phyloP scores from a whole-genome alignment of 2,329 filamentous ascomycete species.

The Atkinsonella hypoxylon region DNA sequence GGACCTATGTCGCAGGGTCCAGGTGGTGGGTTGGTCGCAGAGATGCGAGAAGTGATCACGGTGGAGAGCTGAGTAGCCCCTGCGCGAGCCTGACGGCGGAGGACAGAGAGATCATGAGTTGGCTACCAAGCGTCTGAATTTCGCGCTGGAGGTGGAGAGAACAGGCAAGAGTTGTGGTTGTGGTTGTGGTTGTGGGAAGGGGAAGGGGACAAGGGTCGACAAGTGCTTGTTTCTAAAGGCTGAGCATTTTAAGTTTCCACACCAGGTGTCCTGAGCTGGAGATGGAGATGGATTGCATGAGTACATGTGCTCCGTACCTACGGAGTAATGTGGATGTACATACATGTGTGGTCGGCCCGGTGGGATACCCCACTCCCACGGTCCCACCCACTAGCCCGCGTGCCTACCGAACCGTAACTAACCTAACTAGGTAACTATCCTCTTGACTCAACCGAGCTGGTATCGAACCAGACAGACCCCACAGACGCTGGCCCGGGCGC shows the following conservation, averaged over 20 bases:
- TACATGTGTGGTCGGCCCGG: too few relatives aligned
- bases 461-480: too few relatives aligned
- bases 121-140: neutral
- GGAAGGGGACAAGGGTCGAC: neutral
- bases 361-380: too few relatives aligned
- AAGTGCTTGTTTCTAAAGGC: neutral
- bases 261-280: neutral
- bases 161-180: neutral
- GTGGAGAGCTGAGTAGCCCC: conserved; percentile 6
- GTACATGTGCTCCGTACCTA: neutral
- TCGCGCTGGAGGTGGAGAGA: neutral
- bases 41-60: neutral
- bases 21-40: neutral
- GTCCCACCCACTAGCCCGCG: too few relatives aligned
- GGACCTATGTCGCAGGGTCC: neutral
- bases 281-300: neutral
- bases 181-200: too few relatives aligned
- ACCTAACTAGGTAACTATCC: too few relatives aligned
- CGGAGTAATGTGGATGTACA: neutral
- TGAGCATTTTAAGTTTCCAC: neutral
- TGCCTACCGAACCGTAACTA: too few relatives aligned
- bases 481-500: too few relatives aligned
- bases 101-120: conserved; percentile 12
- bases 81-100: conserved; percentile 14
- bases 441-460: too few relatives aligned